phyloP scores from a whole-genome alignment of 139 green algal genomes.

The Micractinium conductrix region DNA sequence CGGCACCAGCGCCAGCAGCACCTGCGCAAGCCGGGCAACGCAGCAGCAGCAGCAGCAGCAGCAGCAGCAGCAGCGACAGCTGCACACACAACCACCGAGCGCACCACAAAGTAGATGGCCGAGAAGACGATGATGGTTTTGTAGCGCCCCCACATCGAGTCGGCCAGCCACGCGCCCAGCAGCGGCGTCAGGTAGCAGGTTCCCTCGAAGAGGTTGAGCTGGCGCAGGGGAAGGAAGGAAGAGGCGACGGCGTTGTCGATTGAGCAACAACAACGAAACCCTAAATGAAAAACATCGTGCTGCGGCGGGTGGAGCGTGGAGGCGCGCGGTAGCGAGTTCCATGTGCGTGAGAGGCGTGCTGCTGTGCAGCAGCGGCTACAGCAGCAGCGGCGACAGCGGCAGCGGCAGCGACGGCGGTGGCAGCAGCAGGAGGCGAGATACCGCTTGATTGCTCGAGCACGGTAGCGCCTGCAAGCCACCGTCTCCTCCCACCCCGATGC shows the following conservation, averaged over 20 bases:
- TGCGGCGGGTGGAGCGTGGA: too few relatives aligned
- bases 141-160: slow-evolving; percentile 92
- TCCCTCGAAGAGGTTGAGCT: slow-evolving; percentile 93
- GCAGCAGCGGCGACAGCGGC: neutral
- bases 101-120: slow-evolving; percentile 86
- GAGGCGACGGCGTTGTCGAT: too few relatives aligned
- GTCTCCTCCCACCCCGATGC: too few relatives aligned
- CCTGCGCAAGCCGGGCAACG: neutral
- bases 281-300: too few relatives aligned
- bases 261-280: too few relatives aligned
- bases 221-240: too few relatives aligned
- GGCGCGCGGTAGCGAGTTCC: too few relatives aligned
- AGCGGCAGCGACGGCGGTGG: neutral
- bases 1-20: neutral
- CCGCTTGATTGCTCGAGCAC: too few relatives aligned
- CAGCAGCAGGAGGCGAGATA: neutral
- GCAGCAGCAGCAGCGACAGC: neutral
- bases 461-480: too few relatives aligned
- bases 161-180: slow-evolving; percentile 91
- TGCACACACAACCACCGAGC: slow-evolving; percentile 7
- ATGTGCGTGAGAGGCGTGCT: too few relatives aligned
- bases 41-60: neutral
- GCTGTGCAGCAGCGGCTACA: too few relatives aligned
- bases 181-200: slow-evolving; percentile 95
- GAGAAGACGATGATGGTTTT: slow-evolving; percentile 96